Conservation (phyloP, 352 stramenopile genomes). For the Stramenopiles sp. region DNA sequence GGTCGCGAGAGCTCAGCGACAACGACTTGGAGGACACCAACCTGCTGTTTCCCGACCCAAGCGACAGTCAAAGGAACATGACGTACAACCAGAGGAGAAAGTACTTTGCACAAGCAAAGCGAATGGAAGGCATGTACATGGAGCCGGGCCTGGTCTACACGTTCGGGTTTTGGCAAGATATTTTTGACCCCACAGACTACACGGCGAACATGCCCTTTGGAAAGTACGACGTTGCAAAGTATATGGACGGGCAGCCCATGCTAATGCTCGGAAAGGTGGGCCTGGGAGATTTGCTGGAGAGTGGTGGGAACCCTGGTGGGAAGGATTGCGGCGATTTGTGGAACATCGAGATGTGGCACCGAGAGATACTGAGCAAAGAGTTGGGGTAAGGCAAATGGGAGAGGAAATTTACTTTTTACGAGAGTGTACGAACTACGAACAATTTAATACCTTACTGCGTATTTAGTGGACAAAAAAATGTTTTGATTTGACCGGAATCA, state of each 20-base stretch:
- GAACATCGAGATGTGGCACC: too few species aligned
- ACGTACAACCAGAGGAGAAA: neutral
- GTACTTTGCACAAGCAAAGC: neutral
- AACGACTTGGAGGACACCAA: neutral
- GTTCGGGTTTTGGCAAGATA: slow-evolving; percentile 4
- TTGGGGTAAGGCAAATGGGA: too few species aligned
- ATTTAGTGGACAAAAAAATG: too few species aligned
- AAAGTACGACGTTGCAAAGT: neutral
- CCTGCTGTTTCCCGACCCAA: neutral
- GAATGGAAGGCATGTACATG: neutral
- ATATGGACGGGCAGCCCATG: neutral
- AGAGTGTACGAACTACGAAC: too few species aligned
- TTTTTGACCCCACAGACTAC: neutral
- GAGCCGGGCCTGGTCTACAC: neutral
- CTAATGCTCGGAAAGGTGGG: neutral
- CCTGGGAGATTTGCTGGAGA: too few species aligned
- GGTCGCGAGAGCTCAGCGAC: neutral
- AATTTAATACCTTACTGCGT: too few species aligned
- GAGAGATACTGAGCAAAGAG: too few species aligned
- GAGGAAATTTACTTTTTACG: too few species aligned
- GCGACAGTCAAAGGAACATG: neutral
- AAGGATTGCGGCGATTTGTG: too few species aligned
- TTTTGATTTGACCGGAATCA: too few species aligned
- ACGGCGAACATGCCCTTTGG: neutral
- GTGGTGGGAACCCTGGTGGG: too few species aligned